phyloP scores from a whole-genome alignment of 306 rosid genomes.

The Astragalus glycyphyllos region DNA sequence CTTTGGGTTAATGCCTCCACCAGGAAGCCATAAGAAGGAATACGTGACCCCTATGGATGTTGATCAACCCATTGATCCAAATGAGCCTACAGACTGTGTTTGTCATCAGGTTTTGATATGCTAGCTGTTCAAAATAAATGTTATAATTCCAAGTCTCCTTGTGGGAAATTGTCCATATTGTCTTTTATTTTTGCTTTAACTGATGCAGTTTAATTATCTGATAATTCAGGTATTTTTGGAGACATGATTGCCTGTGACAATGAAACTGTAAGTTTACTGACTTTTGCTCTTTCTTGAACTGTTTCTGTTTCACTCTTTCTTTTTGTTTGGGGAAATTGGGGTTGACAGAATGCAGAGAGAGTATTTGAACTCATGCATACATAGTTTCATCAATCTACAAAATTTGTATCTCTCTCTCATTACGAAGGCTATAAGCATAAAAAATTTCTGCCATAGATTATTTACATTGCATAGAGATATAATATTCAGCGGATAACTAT shows the following conservation, averaged over 20 bases:
- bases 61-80: constrained; percentile 94
- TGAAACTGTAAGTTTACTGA: constrained; percentile 74
- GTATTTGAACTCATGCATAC: constrained; percentile 4
- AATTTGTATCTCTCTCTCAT: neutral
- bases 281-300: constrained; percentile 34
- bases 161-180: constrained; percentile 13
- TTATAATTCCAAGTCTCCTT: constrained; percentile 29
- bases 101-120: constrained; percentile 87
- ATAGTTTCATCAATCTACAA: neutral
- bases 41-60: constrained; percentile 73
- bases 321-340: constrained; percentile 23
- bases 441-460: constrained; percentile 14
- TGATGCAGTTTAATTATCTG: constrained; percentile 42
- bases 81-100: constrained; percentile 93
- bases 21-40: constrained; percentile 91
- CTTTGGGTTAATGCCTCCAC: constrained; percentile 97
- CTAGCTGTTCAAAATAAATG: constrained; percentile 19
- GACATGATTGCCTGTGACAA: constrained; percentile 98
- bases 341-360: constrained; percentile 15
- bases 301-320: constrained; percentile 16
- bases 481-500: neutral
- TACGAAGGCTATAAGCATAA: constrained; percentile 19
- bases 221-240: constrained; percentile 81
- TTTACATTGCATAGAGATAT: constrained; percentile 2
- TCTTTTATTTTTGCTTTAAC: constrained; percentile 43